Base-by-base conservation (phyloP, 305 asterid species). In the Plantago lanceolata region DNA sequence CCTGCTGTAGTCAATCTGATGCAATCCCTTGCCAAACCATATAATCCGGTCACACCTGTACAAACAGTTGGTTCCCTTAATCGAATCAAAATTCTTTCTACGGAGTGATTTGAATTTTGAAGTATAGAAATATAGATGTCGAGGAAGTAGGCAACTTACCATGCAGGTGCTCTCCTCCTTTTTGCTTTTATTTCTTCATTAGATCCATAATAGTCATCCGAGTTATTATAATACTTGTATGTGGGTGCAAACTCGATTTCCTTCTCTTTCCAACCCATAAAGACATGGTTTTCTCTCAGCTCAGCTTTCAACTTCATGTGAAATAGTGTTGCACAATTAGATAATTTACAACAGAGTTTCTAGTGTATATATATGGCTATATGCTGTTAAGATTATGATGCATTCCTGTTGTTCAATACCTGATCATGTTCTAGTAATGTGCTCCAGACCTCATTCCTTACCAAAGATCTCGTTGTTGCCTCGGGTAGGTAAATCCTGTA, bases 1-100 rank as follows among this genome's bases (percentile, higher is more conserved):
- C 73, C 93, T 79, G 59, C 48, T 68, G 72, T 85, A 85, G 69
- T 69, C 69, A 1, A 70, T 80, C 70, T 82, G 89, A 72, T 79
- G 73, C 72, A 85, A 61, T 71, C 89, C 87, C 48, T 76, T 68
- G 55, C 92, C 89, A 66, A 72, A 78, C 86, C 81, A 82, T 67
- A 85, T 85, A 64, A 85, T 85, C 57, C 87, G 65, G 52, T 85
- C 92, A 67, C 92, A 85, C 89, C 92, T 85, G 57, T 77, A 78
- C 15, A 40, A 68, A 79, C 26, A 16, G 62, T 44, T 51, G 47
- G 62, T 44, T 51, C 47, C 56, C 45, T 19, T 65, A 14, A 20
- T 65, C 71, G 67, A 40, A 40, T 65, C 71, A 69, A 40, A 40
- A 54, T 62, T 11, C 57, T 11, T 2, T 48, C 31, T 21, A 17